Evolutionary conservation across 805 yeast species (phyloP).

Genomic region (Lipomyces starkeyi): DNA sequence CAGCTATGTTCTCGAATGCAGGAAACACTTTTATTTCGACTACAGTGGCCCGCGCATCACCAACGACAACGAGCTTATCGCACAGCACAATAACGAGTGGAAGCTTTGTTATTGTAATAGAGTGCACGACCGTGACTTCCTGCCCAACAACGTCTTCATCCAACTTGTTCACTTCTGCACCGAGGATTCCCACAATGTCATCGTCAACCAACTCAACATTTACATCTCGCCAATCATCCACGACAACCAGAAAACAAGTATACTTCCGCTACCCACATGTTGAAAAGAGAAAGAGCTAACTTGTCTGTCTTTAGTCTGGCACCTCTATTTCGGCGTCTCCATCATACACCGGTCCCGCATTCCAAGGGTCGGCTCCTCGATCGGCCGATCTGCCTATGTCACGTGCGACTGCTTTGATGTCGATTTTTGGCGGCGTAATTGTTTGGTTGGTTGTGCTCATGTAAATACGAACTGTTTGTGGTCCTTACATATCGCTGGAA

Average conservation of each 20-base stretch:
- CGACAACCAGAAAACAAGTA: not conserved
- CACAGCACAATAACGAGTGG: conserved; percentile 1
- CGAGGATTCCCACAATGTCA: not conserved
- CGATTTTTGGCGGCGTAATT: not conserved
- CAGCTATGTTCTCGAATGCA: too few relatives aligned
- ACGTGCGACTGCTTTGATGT: not conserved
- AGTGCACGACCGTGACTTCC: not conserved
- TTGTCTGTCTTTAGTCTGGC: not conserved
- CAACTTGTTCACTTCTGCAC: not conserved
- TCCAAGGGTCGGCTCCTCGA: not conserved
- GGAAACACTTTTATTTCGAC: not conserved
- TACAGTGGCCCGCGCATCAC: not conserved
- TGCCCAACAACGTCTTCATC: not conserved
- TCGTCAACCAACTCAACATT: not conserved
- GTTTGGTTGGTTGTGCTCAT: not conserved
- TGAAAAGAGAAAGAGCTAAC: not conserved
- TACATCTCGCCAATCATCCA: not conserved
- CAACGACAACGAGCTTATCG: not conserved
- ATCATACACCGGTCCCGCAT: not conserved
- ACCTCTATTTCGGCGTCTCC: not conserved
- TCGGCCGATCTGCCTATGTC: not conserved
- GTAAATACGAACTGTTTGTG: not conserved
- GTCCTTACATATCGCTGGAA: not conserved
- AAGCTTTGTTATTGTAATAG: not conserved
- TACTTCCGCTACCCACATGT: not conserved